phyloP scores from a whole-genome alignment of 106 monocot species.

The Ottelia alismoides region DNA sequence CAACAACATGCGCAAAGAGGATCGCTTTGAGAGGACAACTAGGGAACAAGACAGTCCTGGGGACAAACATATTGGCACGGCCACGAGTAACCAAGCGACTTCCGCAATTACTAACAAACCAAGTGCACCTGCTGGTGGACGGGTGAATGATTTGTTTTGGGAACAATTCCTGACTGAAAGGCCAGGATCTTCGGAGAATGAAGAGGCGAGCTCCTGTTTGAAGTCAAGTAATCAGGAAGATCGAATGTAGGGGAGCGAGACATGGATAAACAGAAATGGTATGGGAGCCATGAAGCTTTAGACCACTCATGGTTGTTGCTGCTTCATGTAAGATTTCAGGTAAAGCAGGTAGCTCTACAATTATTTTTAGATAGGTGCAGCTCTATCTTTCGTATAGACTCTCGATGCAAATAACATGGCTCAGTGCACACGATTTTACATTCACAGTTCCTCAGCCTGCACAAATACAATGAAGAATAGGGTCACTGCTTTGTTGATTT shows the following conservation, averaged over 20 bases:
- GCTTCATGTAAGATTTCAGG: too few species aligned
- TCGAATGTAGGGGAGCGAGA: slow-evolving; percentile 8
- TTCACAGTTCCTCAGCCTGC: too few species aligned
- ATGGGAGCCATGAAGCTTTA: slow-evolving; percentile 15
- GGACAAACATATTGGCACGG: too few species aligned
- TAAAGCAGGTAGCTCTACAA: too few species aligned
- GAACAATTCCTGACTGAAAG: slow-evolving; percentile 84
- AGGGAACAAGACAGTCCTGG: slow-evolving; percentile 2
- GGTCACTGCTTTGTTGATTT: too few species aligned
- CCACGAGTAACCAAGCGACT: not conserved
- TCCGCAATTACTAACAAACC: slow-evolving; percentile 13
- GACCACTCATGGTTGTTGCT: too few species aligned
- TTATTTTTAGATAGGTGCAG: too few species aligned
- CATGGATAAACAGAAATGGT: slow-evolving; percentile 10
- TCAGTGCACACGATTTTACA: too few species aligned
- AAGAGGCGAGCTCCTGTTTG: slow-evolving; percentile 55
- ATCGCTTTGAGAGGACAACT: not conserved
- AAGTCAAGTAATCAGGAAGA: slow-evolving; percentile 18
- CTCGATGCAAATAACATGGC: too few species aligned
- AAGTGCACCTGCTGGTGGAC: slow-evolving; percentile 12
- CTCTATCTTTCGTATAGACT: too few species aligned
- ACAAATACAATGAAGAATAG: too few species aligned
- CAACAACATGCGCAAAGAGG: slow-evolving; percentile 3
- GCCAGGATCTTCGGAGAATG: slow-evolving; percentile 53
- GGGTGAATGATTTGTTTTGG: slow-evolving; percentile 82